A percentile compares a stretch with the other conserved stretches of the same genome.
phyloP scores from a whole-genome alignment of 176 grass and related monocot species.

The Oryza punctata region DNA sequence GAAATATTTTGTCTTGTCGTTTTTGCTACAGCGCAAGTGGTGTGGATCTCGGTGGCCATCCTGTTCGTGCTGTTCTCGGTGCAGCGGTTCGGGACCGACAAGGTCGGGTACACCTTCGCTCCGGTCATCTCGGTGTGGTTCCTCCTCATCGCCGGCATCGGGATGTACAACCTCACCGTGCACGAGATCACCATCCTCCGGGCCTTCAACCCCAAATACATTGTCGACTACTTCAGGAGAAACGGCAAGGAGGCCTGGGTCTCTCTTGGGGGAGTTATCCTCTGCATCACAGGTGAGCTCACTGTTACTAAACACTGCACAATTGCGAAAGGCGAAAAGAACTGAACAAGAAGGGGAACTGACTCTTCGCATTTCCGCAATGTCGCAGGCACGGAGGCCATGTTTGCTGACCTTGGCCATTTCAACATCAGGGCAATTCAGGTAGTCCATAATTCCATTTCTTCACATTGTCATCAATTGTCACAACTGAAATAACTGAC shows the following conservation, averaged over 20 bases:
- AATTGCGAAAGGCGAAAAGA: not conserved
- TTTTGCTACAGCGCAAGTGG: conserved; percentile 40
- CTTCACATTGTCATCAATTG: not conserved
- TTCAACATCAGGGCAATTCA: conserved; percentile 64
- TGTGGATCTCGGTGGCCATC: conserved; percentile 57
- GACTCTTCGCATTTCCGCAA: not conserved
- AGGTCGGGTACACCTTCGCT: conserved; percentile 71
- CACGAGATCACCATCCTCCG: conserved; percentile 50
- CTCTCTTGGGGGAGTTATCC: conserved; percentile 64
- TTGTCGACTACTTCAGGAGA: conserved; percentile 51
- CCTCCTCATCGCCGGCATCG: conserved; percentile 51
- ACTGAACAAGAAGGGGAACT: not conserved
- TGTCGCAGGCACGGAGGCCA: conserved; percentile 56
- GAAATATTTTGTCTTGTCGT: not conserved
- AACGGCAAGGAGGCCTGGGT: conserved; percentile 66
- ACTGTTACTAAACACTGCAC: not conserved
- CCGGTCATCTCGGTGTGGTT: conserved; percentile 64
- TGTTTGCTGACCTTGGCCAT: conserved; percentile 77
- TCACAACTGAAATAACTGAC: not conserved
- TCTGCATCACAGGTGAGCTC: conserved; percentile 51
- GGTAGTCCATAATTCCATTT: conserved; percentile 10
- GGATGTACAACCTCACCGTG: conserved; percentile 52
- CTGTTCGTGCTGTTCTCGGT: conserved; percentile 49
- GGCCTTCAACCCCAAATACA: conserved; percentile 67
- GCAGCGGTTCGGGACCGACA: conserved; percentile 64